Conservation (phyloP, 1,284 basidiomycete species). For the Pascua sp. region DNA sequence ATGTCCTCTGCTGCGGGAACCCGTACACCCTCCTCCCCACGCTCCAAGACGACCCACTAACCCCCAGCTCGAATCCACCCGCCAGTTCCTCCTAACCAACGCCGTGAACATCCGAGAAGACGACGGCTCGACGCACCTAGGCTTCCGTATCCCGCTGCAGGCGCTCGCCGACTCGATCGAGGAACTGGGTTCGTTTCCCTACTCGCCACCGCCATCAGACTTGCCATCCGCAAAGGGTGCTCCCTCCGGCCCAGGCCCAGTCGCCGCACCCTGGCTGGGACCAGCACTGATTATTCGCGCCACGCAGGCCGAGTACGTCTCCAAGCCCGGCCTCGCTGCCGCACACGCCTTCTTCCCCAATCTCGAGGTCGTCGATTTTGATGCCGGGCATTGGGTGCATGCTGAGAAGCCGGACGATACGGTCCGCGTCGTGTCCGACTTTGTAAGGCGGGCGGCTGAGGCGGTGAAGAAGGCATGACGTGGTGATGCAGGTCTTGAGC, state of each 20-base stretch:
- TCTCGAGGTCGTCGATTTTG: slow-evolving; percentile 43
- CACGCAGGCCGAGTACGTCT: slow-evolving; percentile 54
- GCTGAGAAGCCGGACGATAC: slow-evolving; percentile 46
- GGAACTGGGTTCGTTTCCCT: slow-evolving; percentile 56
- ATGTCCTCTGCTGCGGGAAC: too few species aligned
- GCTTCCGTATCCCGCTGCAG: slow-evolving; percentile 55
- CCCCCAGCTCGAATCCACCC: slow-evolving; percentile 48
- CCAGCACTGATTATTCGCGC: slow-evolving; percentile 56
- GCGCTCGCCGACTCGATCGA: slow-evolving; percentile 50
- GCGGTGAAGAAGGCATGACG: too few species aligned
- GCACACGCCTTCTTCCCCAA: slow-evolving; percentile 54
- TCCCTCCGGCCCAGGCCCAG: slow-evolving; percentile 20
- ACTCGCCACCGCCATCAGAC: slow-evolving; percentile 33
- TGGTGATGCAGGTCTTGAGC: too few species aligned
- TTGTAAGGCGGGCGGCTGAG: slow-evolving; percentile 19
- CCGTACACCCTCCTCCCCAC: too few species aligned
- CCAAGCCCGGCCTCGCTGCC: slow-evolving; percentile 51
- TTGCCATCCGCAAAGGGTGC: slow-evolving; percentile 3
- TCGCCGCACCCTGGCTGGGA: slow-evolving; percentile 42
- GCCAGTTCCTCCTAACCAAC: slow-evolving; percentile 59
- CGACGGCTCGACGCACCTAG: slow-evolving; percentile 33
- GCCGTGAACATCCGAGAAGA: slow-evolving; percentile 36
- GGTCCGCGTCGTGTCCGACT: slow-evolving; percentile 33
- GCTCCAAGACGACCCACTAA: slow-evolving; percentile 17
- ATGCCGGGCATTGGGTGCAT: slow-evolving; percentile 51